phyloP scores from a whole-genome alignment of 805 yeast species.

The Cyberlindnera mycetangii region DNA sequence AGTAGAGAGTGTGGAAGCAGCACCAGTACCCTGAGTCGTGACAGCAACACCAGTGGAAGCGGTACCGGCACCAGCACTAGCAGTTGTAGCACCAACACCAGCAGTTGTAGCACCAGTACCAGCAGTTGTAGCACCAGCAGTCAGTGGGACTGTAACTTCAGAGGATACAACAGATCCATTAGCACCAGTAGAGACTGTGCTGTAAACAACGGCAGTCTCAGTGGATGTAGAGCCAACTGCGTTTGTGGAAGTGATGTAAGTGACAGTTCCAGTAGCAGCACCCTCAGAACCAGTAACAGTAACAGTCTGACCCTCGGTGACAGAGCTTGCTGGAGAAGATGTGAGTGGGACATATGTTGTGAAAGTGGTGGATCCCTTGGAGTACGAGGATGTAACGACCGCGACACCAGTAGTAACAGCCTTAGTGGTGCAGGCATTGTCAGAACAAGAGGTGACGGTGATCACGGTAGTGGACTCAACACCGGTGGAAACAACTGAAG shows the following conservation, averaged over 20 bases:
- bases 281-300: not conserved
- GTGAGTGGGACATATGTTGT: not conserved
- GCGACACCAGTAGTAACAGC: constrained; percentile 3
- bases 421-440: not conserved
- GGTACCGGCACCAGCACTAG: not conserved
- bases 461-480: not conserved
- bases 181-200: not conserved
- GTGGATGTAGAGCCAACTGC: constrained; percentile 2
- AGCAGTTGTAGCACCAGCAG: not conserved
- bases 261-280: not conserved
- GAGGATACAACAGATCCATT: not conserved
- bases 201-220: constrained; percentile 1
- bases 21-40: not conserved
- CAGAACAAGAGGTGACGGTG: constrained; percentile 1
- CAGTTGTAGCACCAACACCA: not conserved
- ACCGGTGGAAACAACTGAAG: too few relatives aligned
- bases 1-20: not conserved
- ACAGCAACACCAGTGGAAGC: not conserved
- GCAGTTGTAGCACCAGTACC: not conserved
- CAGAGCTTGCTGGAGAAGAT: not conserved
- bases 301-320: not conserved
- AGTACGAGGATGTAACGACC: constrained; percentile 1
- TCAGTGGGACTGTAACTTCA: not conserved
- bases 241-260: not conserved
- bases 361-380: not conserved